Evolutionary conservation across 768 basidiomycete genomes (phyloP).

Genomic region (Boletus huronensis): DNA sequence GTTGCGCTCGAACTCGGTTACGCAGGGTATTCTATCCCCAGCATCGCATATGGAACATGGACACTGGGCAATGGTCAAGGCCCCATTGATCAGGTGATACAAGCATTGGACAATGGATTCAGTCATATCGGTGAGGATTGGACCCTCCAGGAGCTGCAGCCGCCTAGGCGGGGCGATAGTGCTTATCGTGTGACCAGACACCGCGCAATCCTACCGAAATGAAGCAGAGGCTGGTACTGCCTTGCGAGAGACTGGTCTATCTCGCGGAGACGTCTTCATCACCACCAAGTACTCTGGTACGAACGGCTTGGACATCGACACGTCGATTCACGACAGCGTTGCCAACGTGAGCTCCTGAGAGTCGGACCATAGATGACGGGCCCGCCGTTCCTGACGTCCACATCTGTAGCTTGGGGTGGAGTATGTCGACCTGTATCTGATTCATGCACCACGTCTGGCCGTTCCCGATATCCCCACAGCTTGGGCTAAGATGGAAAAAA

Average conservation of each 20-base stretch:
- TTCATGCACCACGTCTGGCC: conserved; percentile 55
- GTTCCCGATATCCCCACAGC: conserved; percentile 55
- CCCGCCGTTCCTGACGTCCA: background rate
- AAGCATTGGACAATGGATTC: conserved; percentile 61
- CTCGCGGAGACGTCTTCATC: conserved; percentile 56
- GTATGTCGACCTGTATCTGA: conserved; percentile 70
- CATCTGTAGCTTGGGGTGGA: conserved; percentile 51
- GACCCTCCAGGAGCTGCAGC: background rate
- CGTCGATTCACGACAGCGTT: conserved; percentile 54
- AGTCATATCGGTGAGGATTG: conserved; percentile 51
- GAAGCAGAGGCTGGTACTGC: conserved; percentile 45
- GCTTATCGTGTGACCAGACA: conserved; percentile 39
- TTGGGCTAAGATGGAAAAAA: conserved; percentile 62
- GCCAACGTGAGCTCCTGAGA: conserved; percentile 41
- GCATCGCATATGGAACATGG: conserved; percentile 66
- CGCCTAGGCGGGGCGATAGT: too few relatives aligned
- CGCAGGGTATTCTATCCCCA: conserved; percentile 43
- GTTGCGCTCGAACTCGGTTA: background rate
- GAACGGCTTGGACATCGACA: conserved; percentile 48
- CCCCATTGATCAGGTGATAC: conserved; percentile 52
- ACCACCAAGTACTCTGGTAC: conserved; percentile 63
- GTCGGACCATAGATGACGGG: background rate
- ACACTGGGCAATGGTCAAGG: conserved; percentile 55
- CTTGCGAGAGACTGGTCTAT: conserved; percentile 50
- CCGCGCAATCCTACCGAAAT: conserved; percentile 59